Conservation (phyloP, 306 rosid species). For the Vicia faba region DNA sequence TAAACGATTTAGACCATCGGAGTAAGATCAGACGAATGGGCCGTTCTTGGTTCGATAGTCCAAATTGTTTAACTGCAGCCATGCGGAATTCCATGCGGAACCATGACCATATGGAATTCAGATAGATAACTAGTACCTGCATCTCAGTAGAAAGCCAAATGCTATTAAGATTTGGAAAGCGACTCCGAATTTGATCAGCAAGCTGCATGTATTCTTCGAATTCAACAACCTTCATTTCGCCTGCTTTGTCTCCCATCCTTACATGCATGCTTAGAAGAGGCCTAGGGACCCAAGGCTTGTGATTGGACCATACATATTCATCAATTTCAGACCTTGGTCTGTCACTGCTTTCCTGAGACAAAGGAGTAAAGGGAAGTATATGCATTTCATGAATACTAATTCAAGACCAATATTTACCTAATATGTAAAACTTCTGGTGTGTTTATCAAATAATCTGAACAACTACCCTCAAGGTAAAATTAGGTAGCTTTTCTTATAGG, state of each 20-base stretch:
- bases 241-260: slow-evolving; percentile 93
- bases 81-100: neutral
- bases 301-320: slow-evolving; percentile 86
- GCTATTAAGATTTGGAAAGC: slow-evolving; percentile 67
- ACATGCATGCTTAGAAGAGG: slow-evolving; percentile 88
- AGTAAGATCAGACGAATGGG: neutral
- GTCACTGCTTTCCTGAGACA: slow-evolving; percentile 48
- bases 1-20: neutral
- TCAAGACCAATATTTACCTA: neutral
- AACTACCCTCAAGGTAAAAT: neutral
- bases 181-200: slow-evolving; percentile 60
- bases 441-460: neutral
- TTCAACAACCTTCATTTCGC: slow-evolving; percentile 83
- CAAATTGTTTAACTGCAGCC: neutral
- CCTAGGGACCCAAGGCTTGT: slow-evolving; percentile 86
- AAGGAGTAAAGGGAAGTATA: neutral
- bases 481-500: slow-evolving; percentile 7
- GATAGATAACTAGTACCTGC: slow-evolving; percentile 53
- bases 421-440: neutral
- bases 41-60: neutral
- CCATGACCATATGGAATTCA: neutral
- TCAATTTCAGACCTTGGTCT: slow-evolving; percentile 58
- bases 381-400: neutral
- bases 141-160: slow-evolving; percentile 89
- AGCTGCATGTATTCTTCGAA: slow-evolving; percentile 80